These are phyloP conservation scores for Chaetomium sp. DNA, from an alignment of 2,329 filamentous ascomycete species.

Conservation along the genomic window DNA sequence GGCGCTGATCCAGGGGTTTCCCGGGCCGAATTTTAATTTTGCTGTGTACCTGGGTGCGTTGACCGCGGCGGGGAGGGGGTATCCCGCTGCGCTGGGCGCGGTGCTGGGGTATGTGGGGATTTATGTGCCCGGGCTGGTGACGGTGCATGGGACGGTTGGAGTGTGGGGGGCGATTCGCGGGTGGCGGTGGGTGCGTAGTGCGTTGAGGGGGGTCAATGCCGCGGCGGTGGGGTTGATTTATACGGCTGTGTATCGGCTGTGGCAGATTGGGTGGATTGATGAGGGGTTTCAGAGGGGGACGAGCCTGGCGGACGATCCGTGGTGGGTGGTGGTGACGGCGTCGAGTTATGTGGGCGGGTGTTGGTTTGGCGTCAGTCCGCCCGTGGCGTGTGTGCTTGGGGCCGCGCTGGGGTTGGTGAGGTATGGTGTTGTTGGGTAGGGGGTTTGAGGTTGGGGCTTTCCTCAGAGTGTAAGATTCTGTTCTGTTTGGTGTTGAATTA, in stretches of 20 bases:
- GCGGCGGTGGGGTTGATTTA: slow-evolving; percentile 64
- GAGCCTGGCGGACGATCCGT: slow-evolving; percentile 60
- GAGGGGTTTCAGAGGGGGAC: slow-evolving; percentile 50
- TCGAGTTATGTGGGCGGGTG: slow-evolving; percentile 47
- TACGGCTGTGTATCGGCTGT: slow-evolving; percentile 65
- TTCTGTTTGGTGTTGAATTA: neutral
- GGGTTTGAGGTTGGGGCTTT: neutral
- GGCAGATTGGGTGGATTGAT: slow-evolving; percentile 60
- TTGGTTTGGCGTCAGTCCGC: slow-evolving; percentile 50
- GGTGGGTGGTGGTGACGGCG: slow-evolving; percentile 65
- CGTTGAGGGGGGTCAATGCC: slow-evolving; percentile 60
- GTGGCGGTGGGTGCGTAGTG: slow-evolving; percentile 50
- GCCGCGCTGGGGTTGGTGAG: slow-evolving; percentile 50
- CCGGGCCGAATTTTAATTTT: slow-evolving; percentile 48
- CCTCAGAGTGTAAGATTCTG: neutral
- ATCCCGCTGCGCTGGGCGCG: slow-evolving; percentile 48
- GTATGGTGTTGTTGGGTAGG: slow-evolving; percentile 43
- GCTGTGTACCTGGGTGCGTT: slow-evolving; percentile 60
- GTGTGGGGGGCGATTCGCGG: slow-evolving; percentile 56
- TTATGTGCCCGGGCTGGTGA: slow-evolving; percentile 53
- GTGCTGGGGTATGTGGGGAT: slow-evolving; percentile 56
- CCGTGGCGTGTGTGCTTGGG: slow-evolving; percentile 49
- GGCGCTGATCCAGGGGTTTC: slow-evolving; percentile 71
- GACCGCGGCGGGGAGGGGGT: slow-evolving; percentile 45
- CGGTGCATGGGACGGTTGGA: slow-evolving; percentile 56